Conservation (phyloP, 345 rosid genomes). For the Psidium guajava region DNA sequence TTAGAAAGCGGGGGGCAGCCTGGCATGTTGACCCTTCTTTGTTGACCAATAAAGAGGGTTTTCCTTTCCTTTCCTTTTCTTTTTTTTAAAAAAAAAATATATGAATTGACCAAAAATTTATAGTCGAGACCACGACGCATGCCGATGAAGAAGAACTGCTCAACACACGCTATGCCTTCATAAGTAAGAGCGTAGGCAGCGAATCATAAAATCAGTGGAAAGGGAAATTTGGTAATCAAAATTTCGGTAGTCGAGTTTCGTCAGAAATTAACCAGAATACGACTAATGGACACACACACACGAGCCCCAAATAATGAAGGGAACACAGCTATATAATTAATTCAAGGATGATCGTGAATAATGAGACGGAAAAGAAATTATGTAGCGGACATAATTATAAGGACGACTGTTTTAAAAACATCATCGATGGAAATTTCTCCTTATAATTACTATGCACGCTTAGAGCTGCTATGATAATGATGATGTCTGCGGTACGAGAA, state of each 20-base stretch:
- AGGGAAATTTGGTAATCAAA: not conserved
- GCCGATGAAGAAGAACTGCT: not conserved
- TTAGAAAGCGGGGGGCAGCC: not conserved
- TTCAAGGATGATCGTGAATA: not conserved
- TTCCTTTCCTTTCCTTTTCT: accelerated
- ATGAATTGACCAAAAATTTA: too few species aligned
- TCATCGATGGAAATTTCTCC: not conserved
- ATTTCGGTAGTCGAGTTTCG: not conserved
- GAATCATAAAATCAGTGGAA: not conserved
- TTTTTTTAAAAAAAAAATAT: not conserved
- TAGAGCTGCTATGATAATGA: not conserved
- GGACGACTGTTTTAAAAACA: accelerated
- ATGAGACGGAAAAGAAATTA: not conserved
- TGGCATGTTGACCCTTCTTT: not conserved
- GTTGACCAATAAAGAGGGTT: not conserved
- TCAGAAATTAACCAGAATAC: not conserved
- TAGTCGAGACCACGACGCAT: not conserved
- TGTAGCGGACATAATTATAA: not conserved
- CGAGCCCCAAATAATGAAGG: accelerated
- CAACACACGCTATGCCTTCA: not conserved
- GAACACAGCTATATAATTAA: not conserved
- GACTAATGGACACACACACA: accelerated
- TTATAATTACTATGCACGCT: not conserved
- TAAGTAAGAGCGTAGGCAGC: too few species aligned
- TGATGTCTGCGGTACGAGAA: not conserved